Evolutionary conservation across 768 basidiomycete species (phyloP).

Genomic region (Mycena olivaceomarginata): DNA sequence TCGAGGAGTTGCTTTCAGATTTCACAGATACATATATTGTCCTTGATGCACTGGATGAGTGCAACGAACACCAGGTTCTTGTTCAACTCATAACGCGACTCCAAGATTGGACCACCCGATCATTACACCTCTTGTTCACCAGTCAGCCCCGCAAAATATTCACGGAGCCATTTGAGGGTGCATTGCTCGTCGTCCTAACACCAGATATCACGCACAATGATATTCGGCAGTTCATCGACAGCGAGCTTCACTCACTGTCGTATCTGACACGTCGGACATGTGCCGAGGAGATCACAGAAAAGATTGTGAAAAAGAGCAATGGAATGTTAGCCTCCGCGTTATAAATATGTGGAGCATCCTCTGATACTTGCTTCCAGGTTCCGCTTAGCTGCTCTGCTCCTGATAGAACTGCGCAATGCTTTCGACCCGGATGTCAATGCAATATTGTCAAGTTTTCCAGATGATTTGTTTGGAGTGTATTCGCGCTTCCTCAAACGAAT

Average conservation of each 20-base stretch:
- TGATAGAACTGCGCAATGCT: background rate
- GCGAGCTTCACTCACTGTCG: background rate
- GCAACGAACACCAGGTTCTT: background rate
- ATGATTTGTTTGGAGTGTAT: background rate
- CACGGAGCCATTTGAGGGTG: background rate
- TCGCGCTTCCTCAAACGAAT: background rate
- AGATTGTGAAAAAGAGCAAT: background rate
- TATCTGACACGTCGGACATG: constrained; percentile 4
- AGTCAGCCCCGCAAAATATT: background rate
- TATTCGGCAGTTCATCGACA: background rate
- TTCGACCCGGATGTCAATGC: background rate
- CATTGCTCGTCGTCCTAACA: background rate
- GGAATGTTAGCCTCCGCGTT: background rate
- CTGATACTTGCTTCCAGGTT: background rate
- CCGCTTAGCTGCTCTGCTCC: background rate
- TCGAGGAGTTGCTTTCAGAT: background rate
- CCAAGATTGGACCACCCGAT: background rate
- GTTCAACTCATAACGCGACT: background rate
- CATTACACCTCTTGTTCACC: background rate
- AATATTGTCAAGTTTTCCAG: background rate
- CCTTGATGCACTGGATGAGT: background rate
- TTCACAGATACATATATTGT: background rate
- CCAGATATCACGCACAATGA: background rate
- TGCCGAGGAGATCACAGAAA: background rate
- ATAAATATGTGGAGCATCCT: no score